Conservation (phyloP, 2,329 filamentous ascomycete species). For the Colletotrichum chrysophilum region DNA sequence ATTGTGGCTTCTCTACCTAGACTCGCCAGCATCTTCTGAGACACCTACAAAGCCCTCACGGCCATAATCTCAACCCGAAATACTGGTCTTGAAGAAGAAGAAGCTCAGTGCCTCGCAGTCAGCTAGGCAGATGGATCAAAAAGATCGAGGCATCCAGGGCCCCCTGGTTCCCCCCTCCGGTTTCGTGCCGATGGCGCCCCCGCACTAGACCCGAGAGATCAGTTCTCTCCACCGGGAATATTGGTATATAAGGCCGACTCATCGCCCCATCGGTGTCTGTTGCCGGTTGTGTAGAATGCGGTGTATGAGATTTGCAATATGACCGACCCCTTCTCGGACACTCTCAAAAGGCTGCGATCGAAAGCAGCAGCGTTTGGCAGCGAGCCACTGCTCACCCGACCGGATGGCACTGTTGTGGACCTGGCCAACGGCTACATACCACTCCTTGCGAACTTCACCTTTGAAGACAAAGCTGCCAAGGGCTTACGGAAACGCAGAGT, state of each 20-base stretch:
- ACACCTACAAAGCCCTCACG: fast-evolving
- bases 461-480: conserved; percentile 5
- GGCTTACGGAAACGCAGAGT: neutral
- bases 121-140: neutral
- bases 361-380: neutral
- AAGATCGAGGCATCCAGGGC: neutral
- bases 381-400: neutral
- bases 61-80: neutral
- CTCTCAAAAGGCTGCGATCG: neutral
- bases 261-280: neutral
- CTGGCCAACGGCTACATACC: neutral
- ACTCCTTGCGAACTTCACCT: neutral
- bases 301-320: neutral
- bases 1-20: fast-evolving
- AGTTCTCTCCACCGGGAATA: neutral
- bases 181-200: neutral
- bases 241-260: neutral
- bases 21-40: neutral
- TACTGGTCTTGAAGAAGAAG: neutral
- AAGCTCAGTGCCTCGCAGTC: fast-evolving
- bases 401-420: neutral
- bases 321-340: too few relatives aligned
- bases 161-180: neutral
- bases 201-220: neutral
- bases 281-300: neutral